Base-by-base conservation (phyloP, 768 basidiomycete species). In the Chalciporus pseudorubinellus region DNA sequence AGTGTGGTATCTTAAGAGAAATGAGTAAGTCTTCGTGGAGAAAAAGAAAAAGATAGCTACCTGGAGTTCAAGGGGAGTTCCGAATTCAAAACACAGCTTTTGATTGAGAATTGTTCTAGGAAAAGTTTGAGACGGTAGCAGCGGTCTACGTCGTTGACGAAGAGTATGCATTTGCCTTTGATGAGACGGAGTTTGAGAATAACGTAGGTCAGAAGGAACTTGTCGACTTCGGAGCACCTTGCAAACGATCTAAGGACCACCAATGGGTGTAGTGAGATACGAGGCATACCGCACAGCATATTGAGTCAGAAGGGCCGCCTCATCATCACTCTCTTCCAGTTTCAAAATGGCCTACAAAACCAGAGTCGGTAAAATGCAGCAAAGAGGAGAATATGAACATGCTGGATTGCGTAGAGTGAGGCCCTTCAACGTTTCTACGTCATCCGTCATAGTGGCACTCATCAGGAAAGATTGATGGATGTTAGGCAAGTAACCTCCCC, bases 391-490 rank as follows among this genome's bases (percentile, higher is more conserved):
- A 46, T 26, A 12, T 11, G 19, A 20, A 75, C 88, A 46, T 58
- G 95, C 95, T 7, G 95, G 94, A 69, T 85, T 91, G 21, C 93
- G 79, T 16, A 99, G 73, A 6, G 88, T 79, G 33, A 98, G 77
- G 5, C 93, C 92, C 68, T 97, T 97, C 48, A 98, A 75, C 53
- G 82, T 77, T 63, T 95, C 91, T 4, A 99, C 92, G 59, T 98
- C 97, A 60, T 94, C 90, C 11, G 94, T 93, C 85, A 98, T 87
- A 0, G 95, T 99, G 5, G 97, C 95, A 64, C 89, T 93, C 92
- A 98, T 97, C 29, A 99, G 73, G 72, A 95, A 94, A 10, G 91
- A 89, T 68, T 93, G 95, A 68, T 83, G 91, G 53, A 88, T 83
- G 67, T 83, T 87, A 47, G 87, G 92, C 26, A 89, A 79, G 68